Conservation (phyloP, 768 basidiomycete species). For the Kwoniella dendrophila region DNA sequence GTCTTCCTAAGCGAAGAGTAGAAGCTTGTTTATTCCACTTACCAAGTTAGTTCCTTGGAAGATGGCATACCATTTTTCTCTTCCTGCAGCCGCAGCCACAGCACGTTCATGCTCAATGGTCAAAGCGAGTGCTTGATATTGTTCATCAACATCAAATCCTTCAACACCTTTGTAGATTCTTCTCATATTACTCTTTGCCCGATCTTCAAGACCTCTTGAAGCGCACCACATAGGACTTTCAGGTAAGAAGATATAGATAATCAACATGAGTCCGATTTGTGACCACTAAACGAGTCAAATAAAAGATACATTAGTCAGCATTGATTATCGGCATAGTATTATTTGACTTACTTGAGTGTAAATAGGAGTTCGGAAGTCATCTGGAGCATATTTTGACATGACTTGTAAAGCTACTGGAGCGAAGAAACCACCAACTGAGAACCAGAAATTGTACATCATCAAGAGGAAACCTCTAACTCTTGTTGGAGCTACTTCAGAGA, state of each 20-base stretch:
- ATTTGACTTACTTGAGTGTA: conserved; percentile 20
- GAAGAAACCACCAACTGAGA: conserved; percentile 20
- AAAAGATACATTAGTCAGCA: background rate
- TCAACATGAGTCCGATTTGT: conserved; percentile 24
- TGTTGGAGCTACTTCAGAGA: conserved; percentile 26
- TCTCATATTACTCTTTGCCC: conserved; percentile 12
- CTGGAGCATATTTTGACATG: conserved; percentile 16
- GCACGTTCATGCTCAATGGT: conserved; percentile 27
- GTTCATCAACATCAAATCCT: conserved; percentile 19
- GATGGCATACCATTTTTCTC: conserved; percentile 17
- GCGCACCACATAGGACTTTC: conserved; percentile 26
- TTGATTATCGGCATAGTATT: background rate
- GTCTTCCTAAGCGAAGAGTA: too few species aligned
- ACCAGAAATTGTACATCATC: conserved; percentile 27
- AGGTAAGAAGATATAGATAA: conserved; percentile 28
- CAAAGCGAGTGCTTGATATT: conserved; percentile 19
- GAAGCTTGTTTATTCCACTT: too few species aligned
- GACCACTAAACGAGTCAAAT: conserved; percentile 7
- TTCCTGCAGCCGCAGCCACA: conserved; percentile 1
- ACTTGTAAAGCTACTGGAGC: conserved; percentile 22
- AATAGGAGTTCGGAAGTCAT: conserved; percentile 26
- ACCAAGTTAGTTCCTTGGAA: conserved; percentile 19
- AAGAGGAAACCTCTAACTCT: conserved; percentile 27
- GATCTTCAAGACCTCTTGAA: conserved; percentile 13
- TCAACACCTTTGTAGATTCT: conserved; percentile 19